Evolutionary conservation across 495 filamentous ascomycete species (phyloP).

Genomic region (Aspergillus taichungensis): DNA sequence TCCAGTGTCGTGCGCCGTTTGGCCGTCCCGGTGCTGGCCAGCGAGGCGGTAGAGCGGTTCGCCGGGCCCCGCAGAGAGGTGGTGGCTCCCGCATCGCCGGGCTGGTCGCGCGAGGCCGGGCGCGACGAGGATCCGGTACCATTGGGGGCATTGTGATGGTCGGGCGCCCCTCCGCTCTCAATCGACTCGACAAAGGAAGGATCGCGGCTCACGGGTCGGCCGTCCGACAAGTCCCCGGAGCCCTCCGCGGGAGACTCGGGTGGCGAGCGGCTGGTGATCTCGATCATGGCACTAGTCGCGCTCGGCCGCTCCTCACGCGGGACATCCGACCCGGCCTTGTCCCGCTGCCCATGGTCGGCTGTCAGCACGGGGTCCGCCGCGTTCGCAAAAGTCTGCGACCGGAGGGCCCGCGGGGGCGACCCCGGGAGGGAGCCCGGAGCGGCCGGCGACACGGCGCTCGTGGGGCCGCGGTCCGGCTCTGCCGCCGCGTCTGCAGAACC

Average conservation of each 20-base stretch:
- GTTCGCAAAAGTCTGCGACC: constrained; percentile 56
- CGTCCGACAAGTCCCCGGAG: constrained; percentile 39
- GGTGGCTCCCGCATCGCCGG: constrained; percentile 17
- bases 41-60: constrained; percentile 21
- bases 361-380: constrained; percentile 55
- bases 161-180: constrained; percentile 16
- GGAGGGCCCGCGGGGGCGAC: constrained; percentile 46
- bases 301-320: constrained; percentile 40
- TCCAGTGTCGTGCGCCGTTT: constrained; percentile 35
- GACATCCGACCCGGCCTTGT: constrained; percentile 37
- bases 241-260: constrained; percentile 47
- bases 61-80: constrained; percentile 19
- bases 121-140: constrained; percentile 3
- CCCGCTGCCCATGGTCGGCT: constrained; percentile 52
- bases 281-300: constrained; percentile 55
- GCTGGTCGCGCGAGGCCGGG: constrained; percentile 21
- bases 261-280: constrained; percentile 53
- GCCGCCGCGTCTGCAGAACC: constrained; percentile 16
- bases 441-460: constrained; percentile 29
- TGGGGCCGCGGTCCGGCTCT: constrained; percentile 18
- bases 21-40: constrained; percentile 22
- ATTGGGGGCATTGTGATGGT: not conserved
- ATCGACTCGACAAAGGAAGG: constrained; percentile 27
- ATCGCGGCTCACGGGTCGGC: constrained; percentile 18
- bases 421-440: constrained; percentile 25